Conservation (phyloP, 768 basidiomycete species). For the Zangia roseola region DNA sequence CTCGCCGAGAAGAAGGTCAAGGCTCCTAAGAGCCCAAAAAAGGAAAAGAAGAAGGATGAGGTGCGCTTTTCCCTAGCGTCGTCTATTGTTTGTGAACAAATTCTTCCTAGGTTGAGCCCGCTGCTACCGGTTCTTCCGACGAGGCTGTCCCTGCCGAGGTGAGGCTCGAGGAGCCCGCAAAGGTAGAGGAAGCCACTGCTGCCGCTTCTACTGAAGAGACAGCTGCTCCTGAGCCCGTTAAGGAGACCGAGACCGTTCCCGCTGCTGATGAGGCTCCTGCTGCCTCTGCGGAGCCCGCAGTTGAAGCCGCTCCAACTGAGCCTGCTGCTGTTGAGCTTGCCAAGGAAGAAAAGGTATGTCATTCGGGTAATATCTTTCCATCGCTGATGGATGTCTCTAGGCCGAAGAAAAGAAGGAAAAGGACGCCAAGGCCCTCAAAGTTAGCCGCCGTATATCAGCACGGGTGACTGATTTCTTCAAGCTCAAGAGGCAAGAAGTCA, state of each 20-base stretch:
- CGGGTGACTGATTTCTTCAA: conserved; percentile 86
- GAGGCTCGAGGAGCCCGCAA: conserved; percentile 30
- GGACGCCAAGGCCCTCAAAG: conserved; percentile 54
- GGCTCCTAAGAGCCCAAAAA: conserved; percentile 75
- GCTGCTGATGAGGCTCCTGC: conserved; percentile 25
- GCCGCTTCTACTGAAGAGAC: conserved; percentile 24
- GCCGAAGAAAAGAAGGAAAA: conserved; percentile 50
- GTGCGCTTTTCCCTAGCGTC: conserved; percentile 31
- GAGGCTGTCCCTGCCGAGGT: conserved; percentile 31
- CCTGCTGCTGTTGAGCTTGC: conserved; percentile 35
- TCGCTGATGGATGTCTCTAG: conserved; percentile 24
- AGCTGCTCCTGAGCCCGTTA: conserved; percentile 53
- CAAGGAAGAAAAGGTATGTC: conserved; percentile 62
- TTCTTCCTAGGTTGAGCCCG: conserved; percentile 29
- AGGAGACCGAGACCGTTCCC: conserved; percentile 57
- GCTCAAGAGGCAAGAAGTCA: conserved; percentile 60
- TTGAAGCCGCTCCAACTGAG: conserved; percentile 35
- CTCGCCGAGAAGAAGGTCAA: conserved; percentile 58
- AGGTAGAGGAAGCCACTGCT: conserved; percentile 46
- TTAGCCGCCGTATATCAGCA: conserved; percentile 79
- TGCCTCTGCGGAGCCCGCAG: conserved; percentile 24
- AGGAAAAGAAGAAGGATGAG: conserved; percentile 80
- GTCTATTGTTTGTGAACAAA: conserved; percentile 3
- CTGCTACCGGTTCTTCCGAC: conserved; percentile 32
- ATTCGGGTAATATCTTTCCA: not conserved